Base-by-base conservation (phyloP, 2,329 filamentous ascomycete species). In the Pseudocercospora musae region DNA sequence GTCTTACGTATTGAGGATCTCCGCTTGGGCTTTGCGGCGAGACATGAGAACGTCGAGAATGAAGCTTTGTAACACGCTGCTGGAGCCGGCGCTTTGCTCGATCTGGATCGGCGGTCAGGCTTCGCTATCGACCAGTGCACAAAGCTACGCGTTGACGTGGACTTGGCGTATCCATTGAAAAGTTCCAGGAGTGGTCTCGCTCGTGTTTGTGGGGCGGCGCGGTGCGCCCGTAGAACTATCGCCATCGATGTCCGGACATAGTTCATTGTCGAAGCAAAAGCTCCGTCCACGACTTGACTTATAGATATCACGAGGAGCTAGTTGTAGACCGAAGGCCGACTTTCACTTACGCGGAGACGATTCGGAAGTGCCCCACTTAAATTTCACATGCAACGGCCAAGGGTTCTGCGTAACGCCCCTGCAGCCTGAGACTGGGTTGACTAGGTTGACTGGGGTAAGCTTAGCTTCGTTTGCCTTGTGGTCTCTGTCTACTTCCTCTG, bases 211-310 rank as follows among this genome's bases (percentile, higher is more conserved):
- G 63, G 68, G 37, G 62, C 61, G 15, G 63, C 62, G 54, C 67
- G 67, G 13, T 69, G 69, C 62, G 68, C 68, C 40, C 67, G 49
- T 18, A n/a, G n/a, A n/a, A n/a, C n/a, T n/a, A 65, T 64, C 52
- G 66, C 72, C 70, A 74, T 67, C 66, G 72, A 61, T 9, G 66
- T 66, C 72, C 72, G 74, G 13, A 70, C 73, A 73, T 73, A 66
- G 62, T 68, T 74, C 74, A 76, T 75, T 15, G 58, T 62, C 29
- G 25, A 42, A 20, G 58, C 58, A 11, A 20, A 33, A 29, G 48
- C 48, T 29, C 13, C 23, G 40, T 29, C 42, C 57, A 40, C 37
- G 37, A 18, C 23, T 25, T 25, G 23, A 25, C 23, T 15, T 21
- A 4, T 2, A 23, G 2, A 20, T 20, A 9, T 48, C 9, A 20